Base-by-base conservation (phyloP, 2,329 filamentous ascomycete species). In the Penicillium corylophilum region DNA sequence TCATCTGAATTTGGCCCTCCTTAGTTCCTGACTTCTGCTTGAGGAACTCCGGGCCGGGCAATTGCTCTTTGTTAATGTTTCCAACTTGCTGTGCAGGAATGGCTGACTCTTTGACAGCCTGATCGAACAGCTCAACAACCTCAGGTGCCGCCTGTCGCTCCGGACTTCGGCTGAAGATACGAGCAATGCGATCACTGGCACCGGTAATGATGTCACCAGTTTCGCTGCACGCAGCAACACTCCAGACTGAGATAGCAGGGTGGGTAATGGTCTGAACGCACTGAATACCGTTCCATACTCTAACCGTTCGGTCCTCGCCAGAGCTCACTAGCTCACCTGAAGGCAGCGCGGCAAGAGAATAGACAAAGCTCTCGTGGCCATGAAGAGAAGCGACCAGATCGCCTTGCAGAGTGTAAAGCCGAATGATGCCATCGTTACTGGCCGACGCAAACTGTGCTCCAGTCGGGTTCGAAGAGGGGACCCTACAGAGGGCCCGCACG, bases 191-290 rank as follows among this genome's bases (percentile, higher is more conserved):
- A 67, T 99, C 94, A 69, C 93, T 99, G 24, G 93, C 87, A 28
- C 93, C 94, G 2, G 89, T 89, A n/a, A 90, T 90, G 54, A 99
- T 93, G 64, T 99, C 95, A 20, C 94, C 93, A 43, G 83, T 95
- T 56, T 90, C 84, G 0, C 80, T 67, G 65, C 89, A 94, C 10
- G 83, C 88, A n/a, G 91, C 89, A 16, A 99, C 90, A 13, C 84
- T 81, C 94, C 94, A 99, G 5, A 99, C 92, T 0, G 93, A 97
- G 49, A 97, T 95, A 9, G 94, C 94, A 10, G 94, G 94, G 65
- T 96, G 91, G 1, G 93, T 96, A 58, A 99, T 97, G 35, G 93
- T 96, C 72, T 99, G 94, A 41, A 96, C 75, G 68, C 93, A 97
- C 50, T 91, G 81, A 13, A 78, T 82, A 40, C 87, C 89, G 61